phyloP scores from a whole-genome alignment of 768 basidiomycete genomes.

The Phallus indusiatus region DNA sequence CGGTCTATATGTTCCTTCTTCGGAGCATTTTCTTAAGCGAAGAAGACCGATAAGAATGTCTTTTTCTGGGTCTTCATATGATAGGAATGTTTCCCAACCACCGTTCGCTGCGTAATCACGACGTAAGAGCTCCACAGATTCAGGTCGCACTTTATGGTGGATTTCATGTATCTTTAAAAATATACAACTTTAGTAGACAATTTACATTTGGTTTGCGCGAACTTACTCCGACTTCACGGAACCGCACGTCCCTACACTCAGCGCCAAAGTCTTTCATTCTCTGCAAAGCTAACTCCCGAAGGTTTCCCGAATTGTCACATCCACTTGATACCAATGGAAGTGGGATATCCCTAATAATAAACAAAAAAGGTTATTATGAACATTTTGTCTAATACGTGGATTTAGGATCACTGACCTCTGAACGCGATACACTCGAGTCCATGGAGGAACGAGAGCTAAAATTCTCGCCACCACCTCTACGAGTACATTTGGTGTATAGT shows the following conservation, averaged over 20 bases:
- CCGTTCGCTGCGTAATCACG: constrained; percentile 96
- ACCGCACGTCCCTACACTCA: constrained; percentile 94
- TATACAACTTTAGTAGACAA: constrained; percentile 4
- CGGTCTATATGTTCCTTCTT: constrained; percentile 93
- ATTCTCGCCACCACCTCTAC: constrained; percentile 97
- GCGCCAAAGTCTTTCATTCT: constrained; percentile 99
- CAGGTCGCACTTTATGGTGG: constrained; percentile 93
- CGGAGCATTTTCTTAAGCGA: constrained; percentile 88
- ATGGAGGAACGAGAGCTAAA: constrained; percentile 92
- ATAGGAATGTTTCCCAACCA: constrained; percentile 99
- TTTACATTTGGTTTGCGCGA: not conserved
- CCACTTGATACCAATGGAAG: constrained; percentile 94
- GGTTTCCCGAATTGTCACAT: constrained; percentile 94
- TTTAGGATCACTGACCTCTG: constrained; percentile 52
- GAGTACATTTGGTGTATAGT: constrained; percentile 97
- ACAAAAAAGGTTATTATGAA: not conserved
- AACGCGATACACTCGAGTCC: constrained; percentile 97
- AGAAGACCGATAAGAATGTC: constrained; percentile 94
- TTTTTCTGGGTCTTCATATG: constrained; percentile 95
- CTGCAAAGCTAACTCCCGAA: constrained; percentile 90
- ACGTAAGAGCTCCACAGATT: constrained; percentile 89
- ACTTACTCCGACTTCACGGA: constrained; percentile 92
- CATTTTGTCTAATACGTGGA: not conserved
- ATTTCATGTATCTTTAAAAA: constrained; percentile 85
- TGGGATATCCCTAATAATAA: constrained; percentile 75